A percentile compares a stretch with the other conserved stretches of the same genome.
phyloP scores from a whole-genome alignment of 2,329 filamentous ascomycete genomes.

The Aspergillus transmontanensis region DNA sequence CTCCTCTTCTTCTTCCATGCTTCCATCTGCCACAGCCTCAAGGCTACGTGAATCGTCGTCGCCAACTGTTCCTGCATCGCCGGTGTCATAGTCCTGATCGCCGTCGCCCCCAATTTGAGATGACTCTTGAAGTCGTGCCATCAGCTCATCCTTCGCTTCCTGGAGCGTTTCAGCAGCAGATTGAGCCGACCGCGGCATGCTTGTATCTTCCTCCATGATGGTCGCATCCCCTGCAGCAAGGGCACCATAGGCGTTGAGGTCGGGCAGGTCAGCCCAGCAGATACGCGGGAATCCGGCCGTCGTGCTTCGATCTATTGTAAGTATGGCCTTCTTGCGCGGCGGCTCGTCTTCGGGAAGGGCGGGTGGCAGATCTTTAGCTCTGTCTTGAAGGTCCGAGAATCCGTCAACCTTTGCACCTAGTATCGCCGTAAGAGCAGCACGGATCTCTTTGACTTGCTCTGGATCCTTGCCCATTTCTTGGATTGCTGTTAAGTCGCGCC shows the following conservation, averaged over 20 bases:
- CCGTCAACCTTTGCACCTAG: constrained; percentile 48
- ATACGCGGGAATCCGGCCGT: constrained; percentile 43
- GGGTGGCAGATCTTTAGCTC: constrained; percentile 39
- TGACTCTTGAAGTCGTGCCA: constrained; percentile 51
- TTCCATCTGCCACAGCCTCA: constrained; percentile 47
- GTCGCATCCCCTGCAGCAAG: constrained; percentile 40
- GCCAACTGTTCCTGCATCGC: constrained; percentile 43
- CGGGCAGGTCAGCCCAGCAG: constrained; percentile 48
- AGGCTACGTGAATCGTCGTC: constrained; percentile 47
- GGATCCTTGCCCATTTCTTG: constrained; percentile 50
- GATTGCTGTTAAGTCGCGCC: constrained; percentile 46
- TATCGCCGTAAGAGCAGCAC: constrained; percentile 46
- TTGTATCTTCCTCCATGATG: constrained; percentile 49
- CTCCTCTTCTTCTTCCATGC: constrained; percentile 55
- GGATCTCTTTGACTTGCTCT: constrained; percentile 48
- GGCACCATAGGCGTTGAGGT: constrained; percentile 44
- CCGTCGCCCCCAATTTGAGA: constrained; percentile 43
- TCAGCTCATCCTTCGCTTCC: constrained; percentile 54
- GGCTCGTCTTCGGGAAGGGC: constrained; percentile 39
- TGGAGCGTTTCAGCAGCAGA: constrained; percentile 54
- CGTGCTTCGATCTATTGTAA: constrained; percentile 45
- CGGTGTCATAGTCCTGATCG: constrained; percentile 45
- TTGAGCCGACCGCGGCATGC: constrained; percentile 50
- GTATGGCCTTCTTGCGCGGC: constrained; percentile 43
- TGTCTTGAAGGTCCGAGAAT: constrained; percentile 45